Base-by-base conservation (phyloP, 768 basidiomycete species). In the Psilocybe sp. region DNA sequence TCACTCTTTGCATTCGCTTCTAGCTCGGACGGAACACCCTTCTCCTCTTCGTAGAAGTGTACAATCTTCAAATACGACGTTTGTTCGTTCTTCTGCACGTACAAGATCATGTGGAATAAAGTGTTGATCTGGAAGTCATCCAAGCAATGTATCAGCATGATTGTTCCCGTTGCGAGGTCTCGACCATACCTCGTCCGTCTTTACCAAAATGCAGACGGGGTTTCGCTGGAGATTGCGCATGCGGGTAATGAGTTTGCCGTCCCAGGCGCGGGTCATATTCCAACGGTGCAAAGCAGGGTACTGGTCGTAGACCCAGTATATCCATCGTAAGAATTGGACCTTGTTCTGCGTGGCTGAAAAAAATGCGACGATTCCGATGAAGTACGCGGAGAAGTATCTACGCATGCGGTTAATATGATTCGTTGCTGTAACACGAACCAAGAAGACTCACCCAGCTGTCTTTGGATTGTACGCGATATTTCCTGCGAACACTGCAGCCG, bases 1-100 rank as follows among this genome's bases (percentile, higher is more conserved):
- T 18, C 45, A 81, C 83, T 81, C 60, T 81, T 85, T 31, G 78
- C 73, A 58, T 89, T 90, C 4, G 85, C 84, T 60, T 84, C 86
- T 56, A 90, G 65, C 58, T 90, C 88, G 0, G 82, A 82, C 1
- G 87, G 87, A 19, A 82, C 70, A 0, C 73, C 76, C 12, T 66
- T 64, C 28, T 77, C 78, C 18, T 66, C 70, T 20, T 82, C 75
- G 49, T 76, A 71, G 57, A 86, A 87, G 57, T 88, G 85, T 3
- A 88, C 73, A 11, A 89, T 75, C 65, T 86, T 86, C 48, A 89
- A 57, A 55, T 79, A 74, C 0, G 84, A 76, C 0, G 88, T 89
- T 55, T 84, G 81, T 62, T 90, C 87, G 56, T 87, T 89, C 49
- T 73, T 69, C 37, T 71, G 67, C 2, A 87, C 83, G 55, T 89